These are phyloP conservation scores for Saccharum officinarum DNA, from an alignment of 176 grass and related monocot genomes.

Conservation along the genomic window DNA sequence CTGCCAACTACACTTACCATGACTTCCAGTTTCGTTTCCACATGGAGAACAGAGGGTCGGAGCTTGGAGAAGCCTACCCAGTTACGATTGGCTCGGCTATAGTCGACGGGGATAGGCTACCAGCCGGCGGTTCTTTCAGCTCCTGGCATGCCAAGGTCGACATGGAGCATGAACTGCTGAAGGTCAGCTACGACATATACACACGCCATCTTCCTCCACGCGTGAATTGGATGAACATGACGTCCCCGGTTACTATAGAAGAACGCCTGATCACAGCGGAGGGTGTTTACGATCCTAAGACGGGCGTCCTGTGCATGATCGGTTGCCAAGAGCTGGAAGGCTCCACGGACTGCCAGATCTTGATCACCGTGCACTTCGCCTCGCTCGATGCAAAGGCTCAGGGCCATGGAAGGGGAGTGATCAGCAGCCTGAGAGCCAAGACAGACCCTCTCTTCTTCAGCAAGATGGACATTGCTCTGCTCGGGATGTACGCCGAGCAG, in stretches of 20 bases:
- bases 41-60: not conserved
- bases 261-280: slow-evolving; percentile 43
- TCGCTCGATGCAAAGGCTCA: not conserved
- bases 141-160: not conserved
- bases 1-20: slow-evolving; percentile 10
- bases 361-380: not conserved
- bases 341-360: slow-evolving; percentile 44
- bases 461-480: too few relatives aligned
- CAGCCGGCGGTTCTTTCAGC: not conserved
- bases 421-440: not conserved
- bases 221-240: not conserved
- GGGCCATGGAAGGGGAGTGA: not conserved
- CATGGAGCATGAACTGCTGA: slow-evolving; percentile 13
- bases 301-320: slow-evolving; percentile 44
- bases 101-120: not conserved
- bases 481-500: too few relatives aligned
- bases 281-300: slow-evolving; percentile 56
- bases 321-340: slow-evolving; percentile 40
- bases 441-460: too few relatives aligned
- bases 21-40: slow-evolving; percentile 42
- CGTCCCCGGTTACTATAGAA: fast-evolving
- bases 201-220: not conserved
- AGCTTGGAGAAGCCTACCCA: not conserved
- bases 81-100: slow-evolving; percentile 29
- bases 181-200: slow-evolving; percentile 40